Evolutionary conservation across 2,329 filamentous ascomycete genomes (phyloP).

Genomic region (Stagonosporopsis tanaceti): DNA sequence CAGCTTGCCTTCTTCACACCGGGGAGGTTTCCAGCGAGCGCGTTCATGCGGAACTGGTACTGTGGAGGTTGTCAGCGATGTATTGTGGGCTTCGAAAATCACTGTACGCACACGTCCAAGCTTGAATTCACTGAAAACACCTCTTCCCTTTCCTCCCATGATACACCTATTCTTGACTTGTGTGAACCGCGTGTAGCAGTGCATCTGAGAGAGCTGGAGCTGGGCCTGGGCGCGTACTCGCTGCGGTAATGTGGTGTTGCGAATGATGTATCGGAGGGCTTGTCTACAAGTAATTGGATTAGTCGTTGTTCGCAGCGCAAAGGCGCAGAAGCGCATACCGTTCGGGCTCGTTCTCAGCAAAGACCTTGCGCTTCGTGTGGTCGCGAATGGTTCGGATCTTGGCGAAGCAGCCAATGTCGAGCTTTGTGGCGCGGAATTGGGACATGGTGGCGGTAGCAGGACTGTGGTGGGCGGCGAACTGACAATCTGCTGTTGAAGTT

Average conservation of each 20-base stretch:
- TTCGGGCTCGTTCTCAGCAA: constrained; percentile 84
- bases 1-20: constrained; percentile 97
- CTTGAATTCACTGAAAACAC: constrained; percentile 93
- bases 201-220: constrained; percentile 92
- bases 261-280: constrained; percentile 82
- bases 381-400: constrained; percentile 90
- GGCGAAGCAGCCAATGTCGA: constrained; percentile 87
- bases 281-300: constrained; percentile 65
- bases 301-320: constrained; percentile 10
- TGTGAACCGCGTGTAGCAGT: constrained; percentile 90
- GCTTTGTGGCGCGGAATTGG: constrained; percentile 87
- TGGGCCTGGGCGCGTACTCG: constrained; percentile 90
- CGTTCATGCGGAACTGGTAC: constrained; percentile 94
- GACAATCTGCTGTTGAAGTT: constrained; percentile 5
- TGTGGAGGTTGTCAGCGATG: constrained; percentile 52
- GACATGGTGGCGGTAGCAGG: constrained; percentile 52
- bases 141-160: constrained; percentile 85
- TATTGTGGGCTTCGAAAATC: too few species aligned
- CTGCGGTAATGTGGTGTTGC: constrained; percentile 84
- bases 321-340: constrained; percentile 65
- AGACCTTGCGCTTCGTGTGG: constrained; percentile 95
- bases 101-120: constrained; percentile 77
- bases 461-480: constrained; percentile 19
- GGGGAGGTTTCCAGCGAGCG: constrained; percentile 82
- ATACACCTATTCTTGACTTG: constrained; percentile 96